Evolutionary conservation across 1,284 basidiomycete genomes (phyloP), one percentile per base, ranked within the genome.

Genomic region (Tilletia caries): DNA sequence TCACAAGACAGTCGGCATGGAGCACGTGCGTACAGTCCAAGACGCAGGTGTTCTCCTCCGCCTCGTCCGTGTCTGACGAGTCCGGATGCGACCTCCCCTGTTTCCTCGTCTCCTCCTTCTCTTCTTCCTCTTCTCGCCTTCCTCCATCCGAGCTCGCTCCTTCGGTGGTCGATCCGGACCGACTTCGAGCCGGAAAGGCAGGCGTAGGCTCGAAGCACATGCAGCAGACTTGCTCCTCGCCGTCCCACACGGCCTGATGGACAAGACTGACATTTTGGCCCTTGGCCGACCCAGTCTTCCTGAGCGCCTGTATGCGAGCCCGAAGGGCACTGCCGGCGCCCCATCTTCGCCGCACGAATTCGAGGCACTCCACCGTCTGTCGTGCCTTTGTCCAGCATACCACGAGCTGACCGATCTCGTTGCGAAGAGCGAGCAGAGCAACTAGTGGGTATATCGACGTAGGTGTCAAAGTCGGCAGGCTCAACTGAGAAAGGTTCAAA

Each of bases 281-380:
- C 34, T 37, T 8, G 58, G 3, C 3, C 32, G 27, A 34, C 58
- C 34, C 29, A 29, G 20, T n/a, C 58, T 23, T 37, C 6, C 58
- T 62, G 32, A 37, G 32, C 48, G 48, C 18, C 20, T 50, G 48
- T 6, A 50, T 50, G 20, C 48, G 48, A 6, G 48, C 18, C 10
- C 58, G 58, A 6, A 18, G 33, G 1, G 32, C 58, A 62, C 58
- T 62, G 29, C 29, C 33, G 29, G 34, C 32, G 8, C 58, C 64
- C 64, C 64, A 65, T 12, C 64, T 34, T 6, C 43, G 33, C 23
- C 43, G 37, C 12, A 65, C 64, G 18, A 65, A 65, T 18, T 65
- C 64, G 64, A 65, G 64, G 23, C 64, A 65, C 34, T 65, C 64
- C 37, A 65, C 43, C 64, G 64, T 44, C 23, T 46, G 37, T 15